Evolutionary conservation across 495 filamentous ascomycete species (phyloP).

Genomic region (Penicillium roqueforti): DNA sequence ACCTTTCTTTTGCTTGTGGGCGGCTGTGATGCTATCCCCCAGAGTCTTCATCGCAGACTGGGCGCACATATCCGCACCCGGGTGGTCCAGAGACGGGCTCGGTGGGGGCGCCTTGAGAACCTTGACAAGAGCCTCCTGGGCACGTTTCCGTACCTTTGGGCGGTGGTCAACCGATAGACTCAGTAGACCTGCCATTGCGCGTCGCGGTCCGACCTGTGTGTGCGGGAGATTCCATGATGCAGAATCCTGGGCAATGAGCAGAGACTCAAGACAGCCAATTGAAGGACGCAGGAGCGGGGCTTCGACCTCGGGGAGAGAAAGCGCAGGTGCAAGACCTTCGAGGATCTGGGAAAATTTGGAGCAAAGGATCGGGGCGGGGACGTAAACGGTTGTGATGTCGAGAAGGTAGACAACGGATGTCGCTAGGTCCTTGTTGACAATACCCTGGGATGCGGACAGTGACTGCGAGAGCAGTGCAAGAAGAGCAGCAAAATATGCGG

Average conservation of each 20-base stretch:
- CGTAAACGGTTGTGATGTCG: conserved; percentile 78
- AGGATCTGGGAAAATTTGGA: conserved; percentile 94
- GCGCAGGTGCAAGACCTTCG: conserved; percentile 73
- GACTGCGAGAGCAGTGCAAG: conserved; percentile 80
- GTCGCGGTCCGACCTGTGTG: conserved; percentile 78
- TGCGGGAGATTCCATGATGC: conserved; percentile 81
- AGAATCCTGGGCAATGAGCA: conserved; percentile 83
- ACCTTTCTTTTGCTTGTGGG: conserved; percentile 65
- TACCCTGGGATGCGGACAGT: conserved; percentile 54
- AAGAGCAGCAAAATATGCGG: conserved; percentile 95
- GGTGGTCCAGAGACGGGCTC: conserved; percentile 87
- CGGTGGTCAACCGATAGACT: conserved; percentile 79
- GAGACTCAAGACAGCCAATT: conserved; percentile 87
- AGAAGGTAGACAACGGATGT: conserved; percentile 92
- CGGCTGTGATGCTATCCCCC: conserved; percentile 59
- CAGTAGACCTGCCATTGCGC: conserved; percentile 83
- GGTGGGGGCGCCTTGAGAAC: conserved; percentile 80
- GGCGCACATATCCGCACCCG: conserved; percentile 92
- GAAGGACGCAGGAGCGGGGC: conserved; percentile 80
- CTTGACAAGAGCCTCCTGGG: conserved; percentile 81
- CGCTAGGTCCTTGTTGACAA: conserved; percentile 77
- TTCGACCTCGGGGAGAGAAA: conserved; percentile 77
- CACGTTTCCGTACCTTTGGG: conserved; percentile 92
- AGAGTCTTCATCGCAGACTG: conserved; percentile 78
- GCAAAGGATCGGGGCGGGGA: conserved; percentile 78